Base-by-base conservation (phyloP, 2,329 filamentous ascomycete genomes). In the Calonectria leucothoes region DNA sequence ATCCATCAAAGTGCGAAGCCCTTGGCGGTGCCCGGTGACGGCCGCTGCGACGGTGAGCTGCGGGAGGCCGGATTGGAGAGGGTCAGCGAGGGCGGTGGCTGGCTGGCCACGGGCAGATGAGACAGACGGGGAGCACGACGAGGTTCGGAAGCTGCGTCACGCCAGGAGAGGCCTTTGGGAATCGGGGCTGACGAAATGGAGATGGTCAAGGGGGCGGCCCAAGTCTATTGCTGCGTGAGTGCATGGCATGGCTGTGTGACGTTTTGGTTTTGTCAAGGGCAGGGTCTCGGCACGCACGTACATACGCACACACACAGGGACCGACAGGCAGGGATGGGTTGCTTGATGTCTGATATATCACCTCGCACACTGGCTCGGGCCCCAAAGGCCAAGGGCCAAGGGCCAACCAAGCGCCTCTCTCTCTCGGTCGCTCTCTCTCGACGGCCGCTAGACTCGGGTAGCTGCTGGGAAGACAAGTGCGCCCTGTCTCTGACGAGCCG, bases 401-500 rank as follows among this genome's bases (percentile, higher is more conserved):
- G n/a, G n/a, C n/a, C n/a, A n/a, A n/a, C n/a, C n/a, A n/a, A n/a
- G n/a, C n/a, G n/a, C 39, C 59, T 10, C 15, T n/a, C n/a, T 12
- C 15, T 27, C 59, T 17, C 17, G 20, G 39, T 20, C 37, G n/a
- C 59, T 42, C 27, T 37, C 29, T 35, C n/a, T 59, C 17, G 25
- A 25, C 39, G 8, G 59, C 59, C 59, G 39, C 59, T 48, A 55
- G 31, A 27, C 66, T 69, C 66, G 66, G 66, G 37, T 69, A 61
- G 66, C 51, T 69, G 66, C 37, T 69, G 66, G 37, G n/a, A 27
- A 39, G 51, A 55, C 66, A 61, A 59, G 42, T 61, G 55, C 7
- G 55, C 37, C 55, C n/a, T 61, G 55, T 39, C 55, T 61, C 33
- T 61, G 55, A 23, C 17, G 55, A 39, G 55, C 55, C 55, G 55